Base-by-base conservation (phyloP, 805 yeast genomes). In the Lachancea lanzarotensis region DNA sequence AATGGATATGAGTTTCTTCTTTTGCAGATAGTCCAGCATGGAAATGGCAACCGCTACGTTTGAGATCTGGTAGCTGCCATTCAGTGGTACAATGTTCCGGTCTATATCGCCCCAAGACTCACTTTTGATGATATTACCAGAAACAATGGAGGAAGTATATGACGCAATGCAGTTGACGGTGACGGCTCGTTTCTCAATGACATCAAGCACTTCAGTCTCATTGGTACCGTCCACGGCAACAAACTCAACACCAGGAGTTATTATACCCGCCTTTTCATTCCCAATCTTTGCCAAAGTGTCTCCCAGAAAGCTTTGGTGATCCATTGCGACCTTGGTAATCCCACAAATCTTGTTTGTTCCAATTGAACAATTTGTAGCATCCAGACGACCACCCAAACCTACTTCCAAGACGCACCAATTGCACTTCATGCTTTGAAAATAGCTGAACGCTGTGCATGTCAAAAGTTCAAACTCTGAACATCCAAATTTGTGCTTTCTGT, bases 391-490 rank as follows among this genome's bases (percentile, higher is more conserved):
- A 2, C 98, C 98, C 6, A 93, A 68, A 0, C 98, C 98, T 3
- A 89, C 97, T 62, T 91, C 98, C n/a, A 91, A 65, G 0, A 91
- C 78, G 0, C 95, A 96, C 44, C 84, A 66, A 19, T 82, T 80
- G 5, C 89, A 83, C 1, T 72, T 63, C 35, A 71, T 70, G 10
- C 73, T 56, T 32, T 72, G 71, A 61, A 93, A 93, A 19, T 87
- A 76, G 53, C 82, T 76, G 54, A 88, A 79, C 1, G 97, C 98
- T 0, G 84, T 78, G 18, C 89, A 91, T 0, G 98, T 87, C 38
- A 88, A 68, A 5, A 85, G 55, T 60, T 91, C 98, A 63, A 91
- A 91, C 60, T 88, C 95, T 0, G 97, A 83, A 42, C 96, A 90
- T 6, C 79, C 78, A 17, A 87, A 65, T 1, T 57, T 49, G 47